phyloP scores from a whole-genome alignment of 345 rosid species.

The Salix exigua region DNA sequence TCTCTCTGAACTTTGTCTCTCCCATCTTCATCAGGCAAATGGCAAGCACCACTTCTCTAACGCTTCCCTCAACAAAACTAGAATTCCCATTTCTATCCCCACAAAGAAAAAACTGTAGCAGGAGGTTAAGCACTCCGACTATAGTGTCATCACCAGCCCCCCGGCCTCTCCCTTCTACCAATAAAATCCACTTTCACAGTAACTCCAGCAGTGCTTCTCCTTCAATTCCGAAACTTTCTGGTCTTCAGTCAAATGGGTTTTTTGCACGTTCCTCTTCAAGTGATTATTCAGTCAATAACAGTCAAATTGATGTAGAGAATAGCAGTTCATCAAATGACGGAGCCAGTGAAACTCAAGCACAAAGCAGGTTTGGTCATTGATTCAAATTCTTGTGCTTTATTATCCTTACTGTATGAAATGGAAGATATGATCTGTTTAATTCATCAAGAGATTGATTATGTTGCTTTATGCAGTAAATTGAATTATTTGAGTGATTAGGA shows the following conservation, averaged over 20 bases:
- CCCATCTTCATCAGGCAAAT: slow-evolving; percentile 4
- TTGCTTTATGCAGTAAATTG: not conserved
- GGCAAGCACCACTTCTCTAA: slow-evolving; percentile 28
- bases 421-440: not conserved
- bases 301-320: slow-evolving; percentile 12
- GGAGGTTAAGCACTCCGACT: not conserved
- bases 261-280: slow-evolving; percentile 22
- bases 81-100: slow-evolving; percentile 20
- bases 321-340: slow-evolving; percentile 3
- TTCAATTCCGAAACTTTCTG: slow-evolving; percentile 9
- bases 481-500: not conserved
- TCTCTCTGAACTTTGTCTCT: not conserved
- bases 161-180: slow-evolving; percentile 1
- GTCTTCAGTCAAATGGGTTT: slow-evolving; percentile 16
- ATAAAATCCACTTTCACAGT: slow-evolving; percentile 17
- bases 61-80: slow-evolving; percentile 25
- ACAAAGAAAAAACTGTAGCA: slow-evolving; percentile 3
- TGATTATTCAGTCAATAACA: slow-evolving; percentile 13
- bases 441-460: not conserved
- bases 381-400: not conserved
- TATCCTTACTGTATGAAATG: not conserved
- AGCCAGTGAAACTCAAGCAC: slow-evolving; percentile 27
- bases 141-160: not conserved
- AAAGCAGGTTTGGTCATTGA: slow-evolving; percentile 39
- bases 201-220: slow-evolving; percentile 8